Percentiles rank a stretch among this genome's conserved stretches.
phyloP scores from a whole-genome alignment of 2,329 filamentous ascomycete species.

The Diaporthe australafricana region DNA sequence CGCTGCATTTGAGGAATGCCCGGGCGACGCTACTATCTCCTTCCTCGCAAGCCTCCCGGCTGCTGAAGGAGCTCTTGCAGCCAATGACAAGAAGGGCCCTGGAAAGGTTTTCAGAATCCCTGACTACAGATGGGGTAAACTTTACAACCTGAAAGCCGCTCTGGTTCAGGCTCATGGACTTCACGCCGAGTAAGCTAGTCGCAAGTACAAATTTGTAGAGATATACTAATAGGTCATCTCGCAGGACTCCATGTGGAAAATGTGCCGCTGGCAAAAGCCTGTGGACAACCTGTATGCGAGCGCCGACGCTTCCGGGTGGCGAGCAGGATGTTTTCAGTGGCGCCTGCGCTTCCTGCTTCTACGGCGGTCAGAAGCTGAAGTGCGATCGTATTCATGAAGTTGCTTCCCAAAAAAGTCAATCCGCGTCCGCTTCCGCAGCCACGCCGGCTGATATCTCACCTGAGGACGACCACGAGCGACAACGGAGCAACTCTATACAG shows the following conservation, averaged over 20 bases:
- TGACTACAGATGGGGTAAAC: accelerated
- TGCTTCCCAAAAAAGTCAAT: background rate
- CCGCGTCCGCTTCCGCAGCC: background rate
- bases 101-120: background rate
- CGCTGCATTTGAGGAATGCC: background rate
- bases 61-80: background rate
- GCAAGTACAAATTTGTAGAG: too few species aligned
- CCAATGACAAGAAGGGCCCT: accelerated
- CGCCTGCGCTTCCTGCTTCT: background rate
- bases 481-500: too few species aligned
- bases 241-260: background rate
- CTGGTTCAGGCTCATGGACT: background rate
- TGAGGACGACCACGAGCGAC: background rate
- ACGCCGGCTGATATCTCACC: background rate
- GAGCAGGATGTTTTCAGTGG: background rate
- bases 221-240: background rate
- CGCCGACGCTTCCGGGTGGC: background rate
- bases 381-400: background rate
- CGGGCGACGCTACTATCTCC: accelerated
- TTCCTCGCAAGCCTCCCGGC: background rate
- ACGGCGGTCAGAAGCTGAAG: background rate
- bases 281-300: background rate
- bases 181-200: background rate
- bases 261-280: background rate
- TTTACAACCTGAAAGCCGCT: background rate